Conservation (phyloP, 345 rosid genomes). For the Moricandia arvensis region DNA sequence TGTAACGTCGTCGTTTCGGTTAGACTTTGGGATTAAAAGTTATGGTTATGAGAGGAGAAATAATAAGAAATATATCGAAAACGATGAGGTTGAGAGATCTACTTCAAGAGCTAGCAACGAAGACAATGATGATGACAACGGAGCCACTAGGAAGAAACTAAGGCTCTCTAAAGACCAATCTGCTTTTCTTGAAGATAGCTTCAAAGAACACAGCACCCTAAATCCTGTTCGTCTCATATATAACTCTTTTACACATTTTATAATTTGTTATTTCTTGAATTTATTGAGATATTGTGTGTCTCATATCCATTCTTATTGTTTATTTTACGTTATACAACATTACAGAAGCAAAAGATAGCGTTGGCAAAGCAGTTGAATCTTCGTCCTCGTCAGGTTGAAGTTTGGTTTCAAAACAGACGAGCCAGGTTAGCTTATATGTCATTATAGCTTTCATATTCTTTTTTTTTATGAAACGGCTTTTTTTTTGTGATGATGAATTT, state of each 20-base stretch:
- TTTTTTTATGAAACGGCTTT: background rate
- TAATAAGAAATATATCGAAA: constrained; percentile 48
- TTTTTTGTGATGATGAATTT: constrained; percentile 28
- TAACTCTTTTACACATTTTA: background rate
- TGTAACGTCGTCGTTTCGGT: constrained; percentile 72
- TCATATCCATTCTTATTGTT: background rate
- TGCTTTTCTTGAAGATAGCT: constrained; percentile 91
- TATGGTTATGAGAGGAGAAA: constrained; percentile 41
- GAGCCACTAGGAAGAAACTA: constrained; percentile 86
- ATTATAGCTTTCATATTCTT: background rate
- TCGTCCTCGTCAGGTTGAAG: constrained; percentile 94
- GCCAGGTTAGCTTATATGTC: constrained; percentile 59
- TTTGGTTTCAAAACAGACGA: constrained; percentile 97
- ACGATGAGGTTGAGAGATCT: constrained; percentile 51
- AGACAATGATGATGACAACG: constrained; percentile 64
- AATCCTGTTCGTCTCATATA: constrained; percentile 63
- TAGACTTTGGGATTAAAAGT: constrained; percentile 69
- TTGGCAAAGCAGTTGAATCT: constrained; percentile 85
- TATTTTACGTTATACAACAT: background rate
- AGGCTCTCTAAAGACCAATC: constrained; percentile 90
- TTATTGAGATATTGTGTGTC: background rate
- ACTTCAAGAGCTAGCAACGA: constrained; percentile 79
- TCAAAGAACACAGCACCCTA: constrained; percentile 84
- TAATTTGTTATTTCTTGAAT: background rate
- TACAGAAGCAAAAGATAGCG: constrained; percentile 78